Evolutionary conservation across 352 stramenopile genomes (phyloP).

Genomic region (Pythium plurisporium): DNA sequence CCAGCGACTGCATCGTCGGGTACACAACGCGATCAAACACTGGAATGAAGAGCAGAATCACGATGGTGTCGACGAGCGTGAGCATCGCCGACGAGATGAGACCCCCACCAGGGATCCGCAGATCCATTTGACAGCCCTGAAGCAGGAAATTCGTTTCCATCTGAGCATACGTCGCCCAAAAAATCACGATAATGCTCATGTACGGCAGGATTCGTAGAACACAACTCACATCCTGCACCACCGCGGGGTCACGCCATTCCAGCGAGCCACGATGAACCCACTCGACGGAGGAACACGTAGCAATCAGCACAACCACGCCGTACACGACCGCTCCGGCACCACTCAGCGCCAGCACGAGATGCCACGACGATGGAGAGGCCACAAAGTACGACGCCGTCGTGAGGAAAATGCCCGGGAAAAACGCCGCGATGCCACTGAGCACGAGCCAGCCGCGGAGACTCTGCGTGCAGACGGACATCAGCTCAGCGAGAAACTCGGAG

Average conservation of each 20-base stretch:
- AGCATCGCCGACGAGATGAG: constrained; percentile 85
- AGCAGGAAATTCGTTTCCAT: constrained; percentile 85
- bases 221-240: constrained; percentile 68
- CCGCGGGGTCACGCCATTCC: constrained; percentile 40
- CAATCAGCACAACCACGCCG: constrained; percentile 62
- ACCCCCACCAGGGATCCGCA: constrained; percentile 56
- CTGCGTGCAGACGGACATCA: constrained; percentile 50
- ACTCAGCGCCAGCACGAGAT: constrained; percentile 54
- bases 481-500: constrained; percentile 59
- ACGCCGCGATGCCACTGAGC: constrained; percentile 66
- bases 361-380: constrained; percentile 39
- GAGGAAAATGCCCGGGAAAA: constrained; percentile 67
- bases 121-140: constrained; percentile 89
- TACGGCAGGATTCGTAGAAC: constrained; percentile 77
- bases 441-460: constrained; percentile 45
- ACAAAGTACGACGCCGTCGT: constrained; percentile 85
- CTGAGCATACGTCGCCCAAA: constrained; percentile 82
- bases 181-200: constrained; percentile 80
- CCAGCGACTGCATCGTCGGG: constrained; percentile 49
- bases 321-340: constrained; percentile 58
- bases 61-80: constrained; percentile 85
- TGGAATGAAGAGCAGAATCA: constrained; percentile 89
- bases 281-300: constrained; percentile 47
- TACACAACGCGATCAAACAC: constrained; percentile 87
- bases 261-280: constrained; percentile 47